phyloP scores from a whole-genome alignment of 352 stramenopile species.

The Phytophthora chlamydospora region DNA sequence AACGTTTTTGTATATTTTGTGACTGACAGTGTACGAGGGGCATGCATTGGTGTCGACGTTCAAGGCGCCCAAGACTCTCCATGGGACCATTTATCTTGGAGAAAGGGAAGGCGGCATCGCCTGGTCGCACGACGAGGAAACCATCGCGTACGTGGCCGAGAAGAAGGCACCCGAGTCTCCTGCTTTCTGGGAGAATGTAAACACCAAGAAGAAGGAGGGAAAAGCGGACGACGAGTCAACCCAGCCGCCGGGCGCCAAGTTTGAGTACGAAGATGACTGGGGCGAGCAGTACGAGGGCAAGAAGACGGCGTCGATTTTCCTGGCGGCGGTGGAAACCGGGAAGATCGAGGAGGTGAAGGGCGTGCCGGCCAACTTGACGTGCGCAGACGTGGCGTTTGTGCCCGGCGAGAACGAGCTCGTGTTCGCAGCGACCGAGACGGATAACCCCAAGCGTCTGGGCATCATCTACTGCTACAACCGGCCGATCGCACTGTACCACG shows the following conservation, averaged over 20 bases:
- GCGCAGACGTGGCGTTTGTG: constrained; percentile 71
- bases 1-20: constrained; percentile 1
- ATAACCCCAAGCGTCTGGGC: constrained; percentile 64
- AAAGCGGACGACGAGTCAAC: constrained; percentile 23
- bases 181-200: constrained; percentile 67
- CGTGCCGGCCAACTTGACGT: constrained; percentile 61
- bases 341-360: constrained; percentile 72
- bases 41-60: constrained; percentile 52
- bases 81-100: constrained; percentile 72
- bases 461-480: constrained; percentile 91
- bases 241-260: constrained; percentile 56
- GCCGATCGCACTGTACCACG: constrained; percentile 66
- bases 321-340: constrained; percentile 63
- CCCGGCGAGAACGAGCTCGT: constrained; percentile 61
- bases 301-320: constrained; percentile 69
- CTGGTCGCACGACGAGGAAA: constrained; percentile 79
- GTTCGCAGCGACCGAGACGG: constrained; percentile 66
- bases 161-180: constrained; percentile 54
- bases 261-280: constrained; percentile 80
- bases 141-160: constrained; percentile 79
- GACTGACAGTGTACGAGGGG: constrained; percentile 46
- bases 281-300: constrained; percentile 87
- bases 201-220: constrained; percentile 40
- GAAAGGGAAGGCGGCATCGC: constrained; percentile 73
- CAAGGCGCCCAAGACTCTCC: constrained; percentile 71